Evolutionary conservation across 2,329 filamentous ascomycete genomes (phyloP), one percentile per base, ranked within the genome.

Genomic region (Beauveria caledonica): DNA sequence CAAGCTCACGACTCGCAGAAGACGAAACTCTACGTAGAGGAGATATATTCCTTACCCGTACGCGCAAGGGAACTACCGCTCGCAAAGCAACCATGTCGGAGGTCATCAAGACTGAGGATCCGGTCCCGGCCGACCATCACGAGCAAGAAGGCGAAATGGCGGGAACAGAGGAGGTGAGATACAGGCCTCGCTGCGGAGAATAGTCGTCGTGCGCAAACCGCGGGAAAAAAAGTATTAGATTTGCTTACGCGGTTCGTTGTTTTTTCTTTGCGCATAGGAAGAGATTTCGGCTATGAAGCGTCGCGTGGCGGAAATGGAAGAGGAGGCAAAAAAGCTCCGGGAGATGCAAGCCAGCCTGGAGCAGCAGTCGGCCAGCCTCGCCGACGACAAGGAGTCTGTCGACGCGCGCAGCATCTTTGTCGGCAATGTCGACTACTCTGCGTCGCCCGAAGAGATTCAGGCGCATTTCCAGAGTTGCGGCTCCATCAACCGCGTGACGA

Each of bases 401-500:
- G 94, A 99, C 76, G 87, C 87, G 66, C 87, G 94, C 69, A 97
- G 92, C 77, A 92, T 99, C 75, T 99, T 99, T 73, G 94, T 99
- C 49, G 94, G 94, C 67, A 99, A 99, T 68, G 94, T 99, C 66
- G 94, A 99, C 76, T 99, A 99, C 75, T 92, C 90, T 64, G 92
- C 93, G 23, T 95, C 92, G 29, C 94, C 94, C 2, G 94, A 99
- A 77, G 94, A 99, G 78, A 94, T 99, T 62, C 94, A 99, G 79
- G 90, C 92, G 62, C 94, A 99, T 72, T 99, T 99, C 78, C 92
- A 96, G 80, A 95, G 87, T 79, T 96, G 92, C 69, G 94, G 94
- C 63, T 91, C 89, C 66, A 99, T 99, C 80, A 99, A 99, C 76
- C 88, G 94, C 63, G 94, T 99, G 62, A 99, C 94, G 1, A 99